Evolutionary conservation across 345 rosid species (phyloP).

Genomic region (Jatropha curcas): DNA sequence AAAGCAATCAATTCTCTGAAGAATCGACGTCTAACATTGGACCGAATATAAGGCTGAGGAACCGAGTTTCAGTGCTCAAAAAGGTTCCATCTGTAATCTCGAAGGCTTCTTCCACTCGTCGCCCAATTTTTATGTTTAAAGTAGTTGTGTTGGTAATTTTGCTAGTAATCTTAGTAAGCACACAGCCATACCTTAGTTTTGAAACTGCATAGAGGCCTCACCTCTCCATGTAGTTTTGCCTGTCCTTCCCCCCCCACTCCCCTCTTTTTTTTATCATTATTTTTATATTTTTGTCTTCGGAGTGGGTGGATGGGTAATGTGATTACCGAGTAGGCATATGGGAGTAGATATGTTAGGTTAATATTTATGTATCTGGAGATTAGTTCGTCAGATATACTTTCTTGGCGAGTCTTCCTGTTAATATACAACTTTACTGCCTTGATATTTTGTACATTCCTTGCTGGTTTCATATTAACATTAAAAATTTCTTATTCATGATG

Average conservation of each 20-base stretch:
- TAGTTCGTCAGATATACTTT: neutral
- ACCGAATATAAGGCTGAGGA: conserved; percentile 24
- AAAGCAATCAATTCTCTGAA: conserved; percentile 16
- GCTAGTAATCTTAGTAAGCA: conserved; percentile 41
- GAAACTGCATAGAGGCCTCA: neutral
- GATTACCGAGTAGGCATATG: neutral
- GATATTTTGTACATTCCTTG: neutral
- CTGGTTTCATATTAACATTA: neutral
- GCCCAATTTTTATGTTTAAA: conserved; percentile 30
- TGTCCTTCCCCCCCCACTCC: neutral
- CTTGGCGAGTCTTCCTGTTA: neutral
- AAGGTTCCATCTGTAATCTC: conserved; percentile 14
- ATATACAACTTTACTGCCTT: neutral
- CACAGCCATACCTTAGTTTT: conserved; percentile 16
- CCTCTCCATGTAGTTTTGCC: neutral
- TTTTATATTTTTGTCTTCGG: neutral
- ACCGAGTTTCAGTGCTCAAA: neutral
- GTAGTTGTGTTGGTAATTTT: conserved; percentile 40
- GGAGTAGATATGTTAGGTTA: neutral
- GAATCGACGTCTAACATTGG: neutral
- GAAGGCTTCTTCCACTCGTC: conserved; percentile 21
- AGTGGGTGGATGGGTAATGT: neutral
- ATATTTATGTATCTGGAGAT: conserved; percentile 1
- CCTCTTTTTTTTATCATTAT: too few species aligned
- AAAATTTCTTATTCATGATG: neutral